Percentiles rank a stretch among this genome's conserved stretches.
phyloP scores from a whole-genome alignment of 1,284 basidiomycete species.

The Microbotryum intermedium region DNA sequence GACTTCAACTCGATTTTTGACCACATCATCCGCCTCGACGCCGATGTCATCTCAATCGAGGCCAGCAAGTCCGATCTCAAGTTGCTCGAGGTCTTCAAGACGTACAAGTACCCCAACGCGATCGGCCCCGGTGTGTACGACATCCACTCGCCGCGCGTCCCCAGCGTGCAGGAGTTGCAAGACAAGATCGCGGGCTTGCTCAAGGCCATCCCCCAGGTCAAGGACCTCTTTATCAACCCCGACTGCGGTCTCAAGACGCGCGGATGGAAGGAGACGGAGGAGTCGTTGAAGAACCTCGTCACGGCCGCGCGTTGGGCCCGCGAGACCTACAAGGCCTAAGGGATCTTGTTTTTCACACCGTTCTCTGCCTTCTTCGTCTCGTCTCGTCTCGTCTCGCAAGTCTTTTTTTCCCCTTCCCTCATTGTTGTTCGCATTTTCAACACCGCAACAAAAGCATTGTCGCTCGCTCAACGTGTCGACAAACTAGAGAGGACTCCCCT shows the following conservation, averaged over 20 bases:
- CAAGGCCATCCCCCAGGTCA: constrained; percentile 16
- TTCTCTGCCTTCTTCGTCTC: no score
- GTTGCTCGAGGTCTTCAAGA: constrained; percentile 89
- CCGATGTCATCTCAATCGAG: constrained; percentile 99
- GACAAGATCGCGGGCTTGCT: constrained; percentile 76
- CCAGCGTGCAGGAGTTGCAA: constrained; percentile 85
- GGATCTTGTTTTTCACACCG: no score
- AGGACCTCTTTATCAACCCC: constrained; percentile 71
- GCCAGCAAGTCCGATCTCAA: constrained; percentile 98
- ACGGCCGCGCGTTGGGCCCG: constrained; percentile 37
- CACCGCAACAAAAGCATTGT: no score
- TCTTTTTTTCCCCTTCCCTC: no score
- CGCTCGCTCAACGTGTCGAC: no score
- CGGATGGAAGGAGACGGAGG: constrained; percentile 92
- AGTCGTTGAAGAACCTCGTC: constrained; percentile 78
- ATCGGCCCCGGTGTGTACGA: constrained; percentile 81
- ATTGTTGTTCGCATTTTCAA: no score
- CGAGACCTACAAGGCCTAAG: constrained; percentile 9
- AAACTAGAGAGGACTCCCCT: no score
- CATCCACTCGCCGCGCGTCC: constrained; percentile 99
- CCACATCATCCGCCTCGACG: constrained; percentile 92
- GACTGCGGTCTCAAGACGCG: constrained; percentile 58
- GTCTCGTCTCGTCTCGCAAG: no score
- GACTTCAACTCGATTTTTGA: constrained; percentile 95
- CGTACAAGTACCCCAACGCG: constrained; percentile 92